These are phyloP conservation scores for Babesia bovis DNA, from an alignment of 169 alveolate genomes.

Conservation along the genomic window DNA sequence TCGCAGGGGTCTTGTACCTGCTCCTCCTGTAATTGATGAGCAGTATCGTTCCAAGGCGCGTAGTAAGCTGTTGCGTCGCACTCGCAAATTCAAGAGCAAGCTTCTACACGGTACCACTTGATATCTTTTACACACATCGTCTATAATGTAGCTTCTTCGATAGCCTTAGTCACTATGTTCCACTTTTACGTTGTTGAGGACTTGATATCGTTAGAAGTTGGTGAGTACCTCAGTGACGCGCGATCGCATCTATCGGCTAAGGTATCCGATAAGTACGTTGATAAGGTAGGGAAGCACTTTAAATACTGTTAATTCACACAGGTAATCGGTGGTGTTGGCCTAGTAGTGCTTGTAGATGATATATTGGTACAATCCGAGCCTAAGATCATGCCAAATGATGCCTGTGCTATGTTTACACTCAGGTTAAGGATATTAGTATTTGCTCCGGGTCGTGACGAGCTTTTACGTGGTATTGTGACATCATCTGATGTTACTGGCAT, in stretches of 20 bases:
- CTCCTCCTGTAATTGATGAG: conserved; percentile 45
- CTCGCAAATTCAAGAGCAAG: conserved; percentile 31
- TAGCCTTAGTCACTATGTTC: conserved; percentile 36
- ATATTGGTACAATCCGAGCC: conserved; percentile 16
- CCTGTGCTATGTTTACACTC: conserved; percentile 49
- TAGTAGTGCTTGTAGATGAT: conserved; percentile 38
- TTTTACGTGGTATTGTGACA: conserved; percentile 27
- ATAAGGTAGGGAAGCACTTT: conserved; percentile 23
- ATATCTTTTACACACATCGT: not conserved
- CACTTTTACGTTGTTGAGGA: conserved; percentile 46
- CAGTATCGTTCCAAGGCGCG: conserved; percentile 12
- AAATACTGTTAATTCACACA: not conserved
- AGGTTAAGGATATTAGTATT: conserved; percentile 42
- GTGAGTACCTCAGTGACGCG: conserved; percentile 52
- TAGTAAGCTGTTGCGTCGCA: conserved; percentile 1
- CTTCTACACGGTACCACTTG: conserved; percentile 30
- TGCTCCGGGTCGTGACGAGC: conserved; percentile 37
- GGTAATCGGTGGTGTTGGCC: conserved; percentile 51
- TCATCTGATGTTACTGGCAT: conserved; percentile 19
- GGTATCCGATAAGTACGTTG: conserved; percentile 51
- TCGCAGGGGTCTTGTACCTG: conserved; percentile 60
- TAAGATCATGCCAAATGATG: conserved; percentile 48
- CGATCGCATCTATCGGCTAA: conserved; percentile 12
- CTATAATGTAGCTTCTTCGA: not conserved
- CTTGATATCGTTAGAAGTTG: conserved; percentile 27